Base-by-base conservation (phyloP, 108 stramenopile genomes). In the Schizochytrium sp. region DNA sequence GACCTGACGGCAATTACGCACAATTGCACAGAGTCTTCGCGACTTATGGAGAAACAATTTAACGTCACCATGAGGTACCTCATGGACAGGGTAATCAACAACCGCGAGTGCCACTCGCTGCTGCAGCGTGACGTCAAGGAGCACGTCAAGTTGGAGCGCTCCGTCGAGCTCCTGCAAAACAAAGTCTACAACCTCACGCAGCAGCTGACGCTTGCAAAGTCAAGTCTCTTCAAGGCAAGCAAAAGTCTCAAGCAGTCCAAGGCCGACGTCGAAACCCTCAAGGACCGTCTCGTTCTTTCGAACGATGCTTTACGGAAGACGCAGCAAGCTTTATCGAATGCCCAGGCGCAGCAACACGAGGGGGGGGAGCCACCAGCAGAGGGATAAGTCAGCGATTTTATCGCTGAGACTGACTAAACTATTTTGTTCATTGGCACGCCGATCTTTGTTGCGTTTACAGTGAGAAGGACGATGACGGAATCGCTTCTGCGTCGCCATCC, bases 71-170 rank as follows among this genome's bases (percentile, higher is more conserved):
- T 83, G 76, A 43, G 76, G 25, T 83, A 83, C 51, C 76, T 83
- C 16, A 83, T 83, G 76, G 76, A 83, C 4, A 8, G 76, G n/a
- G 76, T 83, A 6, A 83, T 83, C 76, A 83, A 83, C 76, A 83
- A 83, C 51, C 45, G 76, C 45, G 76, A 83, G 4, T 83, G 28
- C 23, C 76, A 83, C 51, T 47, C 51, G 45, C 76, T 83, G 76
- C 45, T 83, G 10, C n/a, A 83, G 5, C 19, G 28, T 3, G 28
- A 83, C 51, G n/a, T 83, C 48, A 47, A 53, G 76, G 76, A 83
- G 23, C 76, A 28, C 45, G 76, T 83, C 51, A 53, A 53, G 51
- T 45, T 83, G 19, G 76, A 83, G 51, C 45, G 76, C 48, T 83
- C 76, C n/a, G 76, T 83, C 6, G 76, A 83, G 76, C 76, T 83